Base-by-base conservation (phyloP, 1,139 yeast species). In the Yamadazyma trypodendri region DNA sequence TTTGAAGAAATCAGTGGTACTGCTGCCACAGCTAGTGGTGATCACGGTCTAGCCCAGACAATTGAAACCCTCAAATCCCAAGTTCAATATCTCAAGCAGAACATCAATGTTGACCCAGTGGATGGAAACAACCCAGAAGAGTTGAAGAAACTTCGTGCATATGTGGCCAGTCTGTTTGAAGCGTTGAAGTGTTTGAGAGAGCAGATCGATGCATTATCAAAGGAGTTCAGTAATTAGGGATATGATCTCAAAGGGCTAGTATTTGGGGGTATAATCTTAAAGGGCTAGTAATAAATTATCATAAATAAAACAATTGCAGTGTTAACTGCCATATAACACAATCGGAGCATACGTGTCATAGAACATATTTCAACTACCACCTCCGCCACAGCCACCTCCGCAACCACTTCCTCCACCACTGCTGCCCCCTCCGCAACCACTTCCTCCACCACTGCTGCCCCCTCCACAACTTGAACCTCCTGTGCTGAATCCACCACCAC, bases 1-100 rank as follows among this genome's bases (percentile, higher is more conserved):
- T 59, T 65, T 35, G 54, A 54, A 24, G 75, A 71, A 41, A 51
- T 71, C 21, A 67, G 69, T 39, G 24, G 48, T 0, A 47, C 63
- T 22, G 56, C 46, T 6, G 27, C 34, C 2, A 14, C 12, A 6
- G 13, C 29, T 3, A 40, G 31, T 24, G 13, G 32, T 11, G 12
- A 23, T 9, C 17, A 24, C 6, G 42, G 39, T 17, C 25, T 48
- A 13, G 16, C 21, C 6, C 35, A 29, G 6, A 21, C 21, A 2
- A 11, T 45, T 10, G 28, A 33, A 1, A 43, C 41, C 6, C 39
- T 47, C 15, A 34, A 32, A n/a, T 31, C 31, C 10, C 51, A 49
- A 36, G 49, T 47, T 10, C 28, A 37, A 12, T 24, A 32, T n/a
- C 31, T 48, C 8, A 46, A 46, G 27, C 21, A 25, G 11, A 27